Conservation (phyloP, 305 asterid genomes). For the Fraxinus latifolia region DNA sequence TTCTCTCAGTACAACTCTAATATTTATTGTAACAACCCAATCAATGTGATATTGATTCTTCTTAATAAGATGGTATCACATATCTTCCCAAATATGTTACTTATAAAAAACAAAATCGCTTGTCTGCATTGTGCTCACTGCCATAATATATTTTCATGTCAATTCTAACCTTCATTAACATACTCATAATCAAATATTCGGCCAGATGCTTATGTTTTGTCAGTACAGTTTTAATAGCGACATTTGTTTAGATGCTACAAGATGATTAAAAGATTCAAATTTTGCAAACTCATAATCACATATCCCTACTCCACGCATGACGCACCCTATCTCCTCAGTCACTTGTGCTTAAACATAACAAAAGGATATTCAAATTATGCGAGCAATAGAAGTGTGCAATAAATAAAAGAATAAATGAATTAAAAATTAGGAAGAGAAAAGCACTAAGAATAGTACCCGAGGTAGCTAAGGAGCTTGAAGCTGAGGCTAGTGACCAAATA, state of each 20-base stretch:
- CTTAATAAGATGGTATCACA: neutral
- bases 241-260: neutral
- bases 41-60: neutral
- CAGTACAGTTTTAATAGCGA: neutral
- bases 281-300: neutral
- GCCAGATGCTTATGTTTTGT: neutral
- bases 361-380: neutral
- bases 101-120: neutral
- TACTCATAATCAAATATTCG: no score
- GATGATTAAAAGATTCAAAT: slow-evolving; percentile 8
- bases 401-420: neutral
- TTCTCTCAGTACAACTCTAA: neutral
- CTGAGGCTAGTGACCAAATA: slow-evolving; percentile 77
- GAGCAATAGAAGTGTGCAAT: neutral
- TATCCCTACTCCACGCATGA: neutral
- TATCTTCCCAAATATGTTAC: neutral
- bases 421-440: neutral
- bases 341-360: neutral
- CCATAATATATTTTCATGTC: neutral
- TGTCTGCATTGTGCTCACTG: neutral
- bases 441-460: slow-evolving; percentile 51
- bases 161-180: neutral
- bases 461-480: slow-evolving; percentile 81
- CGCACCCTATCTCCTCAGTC: neutral
- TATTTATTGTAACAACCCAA: neutral